Evolutionary conservation across 768 basidiomycete species (phyloP), one percentile per base, ranked within the genome.

Genomic region (Jaapia argillacea): DNA sequence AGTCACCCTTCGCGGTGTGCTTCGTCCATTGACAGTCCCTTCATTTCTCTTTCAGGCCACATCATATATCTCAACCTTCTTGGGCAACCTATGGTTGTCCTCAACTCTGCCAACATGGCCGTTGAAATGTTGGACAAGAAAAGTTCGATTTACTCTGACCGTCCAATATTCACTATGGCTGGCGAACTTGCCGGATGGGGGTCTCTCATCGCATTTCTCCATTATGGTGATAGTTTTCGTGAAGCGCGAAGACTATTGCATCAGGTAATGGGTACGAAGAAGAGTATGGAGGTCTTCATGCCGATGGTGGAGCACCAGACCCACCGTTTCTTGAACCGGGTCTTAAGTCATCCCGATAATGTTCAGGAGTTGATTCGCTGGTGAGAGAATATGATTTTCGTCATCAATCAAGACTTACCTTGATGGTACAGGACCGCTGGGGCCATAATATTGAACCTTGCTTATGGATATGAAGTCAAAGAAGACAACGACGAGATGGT

Each of bases 201-300:
- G 10, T 21, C 10, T 12, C 13, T 43, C 24, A 14, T 37, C 18
- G 6, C 24, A n/a, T 21, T 33, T 33, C 10, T 16, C 10, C 28
- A 10, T 16, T 33, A 33, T 33, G 66, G 64, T 31, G 60, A 69
- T 28, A 59, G 52, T 20, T 62, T 71, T 47, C 61, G 67, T 6
- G 63, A 61, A 45, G 67, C 67, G 53, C 66, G 72, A 41, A 63
- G 63, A 43, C 54, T 66, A 13, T 51, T 71, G 45, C 62, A 65
- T 5, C 57, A 61, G 1, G 60, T 66, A 35, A 62, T 75, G 26
- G 74, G 70, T 1, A 65, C 62, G 22, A 61, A 62, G 1, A 57
- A 59, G 2, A 51, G 61, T 14, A 57, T 71, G 43, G 54, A 56
- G 6, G 47, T 50, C 12, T 70, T 62, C 49, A 56, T 61, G 23